Conservation (phyloP, 495 filamentous ascomycete genomes). For the Podospora pseudoanserina region DNA sequence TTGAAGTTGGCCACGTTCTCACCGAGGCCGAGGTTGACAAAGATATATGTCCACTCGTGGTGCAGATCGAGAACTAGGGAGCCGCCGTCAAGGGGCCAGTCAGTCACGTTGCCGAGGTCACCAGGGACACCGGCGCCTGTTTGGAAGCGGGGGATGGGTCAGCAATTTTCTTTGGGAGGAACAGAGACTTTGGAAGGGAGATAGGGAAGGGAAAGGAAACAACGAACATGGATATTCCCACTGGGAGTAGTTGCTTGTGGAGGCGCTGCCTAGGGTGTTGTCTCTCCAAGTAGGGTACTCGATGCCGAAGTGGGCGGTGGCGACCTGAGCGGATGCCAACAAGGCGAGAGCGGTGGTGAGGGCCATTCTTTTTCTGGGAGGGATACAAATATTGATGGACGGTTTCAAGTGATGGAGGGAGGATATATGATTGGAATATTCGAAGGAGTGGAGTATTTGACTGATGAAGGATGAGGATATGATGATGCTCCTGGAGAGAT, state of each 20-base stretch:
- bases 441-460: background rate
- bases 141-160: background rate
- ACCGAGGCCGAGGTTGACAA: conserved; percentile 61
- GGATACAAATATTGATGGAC: background rate
- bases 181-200: background rate
- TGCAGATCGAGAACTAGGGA: conserved; percentile 48
- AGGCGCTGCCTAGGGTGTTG: conserved; percentile 39
- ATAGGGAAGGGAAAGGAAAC: conserved; percentile 4
- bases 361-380: conserved; percentile 31
- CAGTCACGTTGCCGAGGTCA: conserved; percentile 51
- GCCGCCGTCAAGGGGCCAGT: conserved; percentile 58
- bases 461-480: background rate
- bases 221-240: conserved; percentile 56
- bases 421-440: background rate
- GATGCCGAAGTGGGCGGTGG: conserved; percentile 56
- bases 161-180: conserved; percentile 5
- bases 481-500: background rate
- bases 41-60: conserved; percentile 57
- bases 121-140: conserved; percentile 55
- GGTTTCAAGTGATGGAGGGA: background rate
- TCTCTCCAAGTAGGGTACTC: conserved; percentile 57
- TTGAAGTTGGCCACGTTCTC: conserved; percentile 55
- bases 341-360: conserved; percentile 28
- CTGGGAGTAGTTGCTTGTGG: conserved; percentile 42
- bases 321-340: conserved; percentile 34